Percentiles rank a stretch among this genome's conserved stretches.
Conservation (phyloP, 768 basidiomycete species). For the Suillus subalutaceus region DNA sequence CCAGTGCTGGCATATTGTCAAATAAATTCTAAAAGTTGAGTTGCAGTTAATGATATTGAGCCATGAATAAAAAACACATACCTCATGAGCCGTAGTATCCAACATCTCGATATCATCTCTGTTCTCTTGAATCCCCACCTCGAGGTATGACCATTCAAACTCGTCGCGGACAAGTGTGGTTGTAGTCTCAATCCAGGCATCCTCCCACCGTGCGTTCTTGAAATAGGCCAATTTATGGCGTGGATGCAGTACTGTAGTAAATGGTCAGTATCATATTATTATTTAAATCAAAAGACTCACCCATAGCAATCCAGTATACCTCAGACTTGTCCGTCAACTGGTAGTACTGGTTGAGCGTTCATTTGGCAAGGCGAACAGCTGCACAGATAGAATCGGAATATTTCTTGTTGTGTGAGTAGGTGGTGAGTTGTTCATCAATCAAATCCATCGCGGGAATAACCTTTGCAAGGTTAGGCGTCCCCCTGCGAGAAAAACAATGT, state of each 20-base stretch:
- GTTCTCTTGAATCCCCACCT: neutral
- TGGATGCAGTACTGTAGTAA: neutral
- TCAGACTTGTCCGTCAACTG: neutral
- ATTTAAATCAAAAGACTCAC: neutral
- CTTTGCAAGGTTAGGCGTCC: too few species aligned
- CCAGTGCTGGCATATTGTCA: neutral
- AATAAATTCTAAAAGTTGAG: neutral
- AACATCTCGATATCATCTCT: neutral
- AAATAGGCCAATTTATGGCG: neutral
- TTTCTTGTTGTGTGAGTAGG: too few species aligned
- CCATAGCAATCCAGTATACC: neutral
- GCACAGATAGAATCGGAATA: too few species aligned
- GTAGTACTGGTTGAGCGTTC: neutral
- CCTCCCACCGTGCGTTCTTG: neutral
- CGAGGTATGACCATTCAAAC: neutral
- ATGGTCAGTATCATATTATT: too few species aligned
- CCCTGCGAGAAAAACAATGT: too few species aligned
- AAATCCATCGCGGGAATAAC: too few species aligned
- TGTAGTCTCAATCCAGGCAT: neutral
- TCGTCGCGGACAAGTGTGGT: neutral
- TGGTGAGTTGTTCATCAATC: too few species aligned
- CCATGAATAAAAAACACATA: too few species aligned
- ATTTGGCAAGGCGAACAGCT: too few species aligned
- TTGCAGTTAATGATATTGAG: too few species aligned
- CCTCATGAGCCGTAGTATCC: neutral